Percentiles rank a stretch among this genome's conserved stretches.
These are phyloP conservation scores for Exsudoporus frostii DNA, from an alignment of 768 basidiomycete species.

Conservation along the genomic window DNA sequence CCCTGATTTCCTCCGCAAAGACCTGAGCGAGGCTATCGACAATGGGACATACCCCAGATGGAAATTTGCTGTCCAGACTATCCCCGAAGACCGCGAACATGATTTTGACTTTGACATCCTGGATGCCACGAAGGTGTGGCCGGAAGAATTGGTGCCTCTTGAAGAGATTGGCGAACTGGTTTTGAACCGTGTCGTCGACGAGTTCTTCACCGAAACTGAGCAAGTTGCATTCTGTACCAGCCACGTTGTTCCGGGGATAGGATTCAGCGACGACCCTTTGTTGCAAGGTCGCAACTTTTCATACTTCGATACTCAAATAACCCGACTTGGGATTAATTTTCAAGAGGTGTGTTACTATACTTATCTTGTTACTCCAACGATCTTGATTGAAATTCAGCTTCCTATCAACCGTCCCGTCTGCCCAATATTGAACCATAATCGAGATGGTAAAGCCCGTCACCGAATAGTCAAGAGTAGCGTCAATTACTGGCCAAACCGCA, in stretches of 20 bases:
- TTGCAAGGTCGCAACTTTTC: constrained; percentile 86
- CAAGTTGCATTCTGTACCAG: constrained; percentile 86
- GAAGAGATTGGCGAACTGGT: constrained; percentile 75
- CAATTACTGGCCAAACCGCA: constrained; percentile 86
- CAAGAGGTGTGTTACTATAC: constrained; percentile 44
- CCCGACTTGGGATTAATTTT: constrained; percentile 79
- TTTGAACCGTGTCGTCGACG: constrained; percentile 59
- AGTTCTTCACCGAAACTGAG: constrained; percentile 85
- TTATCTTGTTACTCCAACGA: not conserved
- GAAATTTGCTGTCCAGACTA: constrained; percentile 64
- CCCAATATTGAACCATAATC: constrained; percentile 67
- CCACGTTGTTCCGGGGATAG: constrained; percentile 58
- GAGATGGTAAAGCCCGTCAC: constrained; percentile 58
- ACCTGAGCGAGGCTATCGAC: constrained; percentile 79
- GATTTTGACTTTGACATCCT: constrained; percentile 86
- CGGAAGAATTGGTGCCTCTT: constrained; percentile 76
- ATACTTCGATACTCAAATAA: constrained; percentile 83
- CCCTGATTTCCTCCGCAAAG: constrained; percentile 88
- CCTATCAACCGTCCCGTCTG: constrained; percentile 83
- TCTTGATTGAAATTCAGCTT: constrained; percentile 38
- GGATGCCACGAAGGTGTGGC: constrained; percentile 85
- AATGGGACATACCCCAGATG: constrained; percentile 70
- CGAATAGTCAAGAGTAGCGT: constrained; percentile 54
- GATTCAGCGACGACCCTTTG: constrained; percentile 74
- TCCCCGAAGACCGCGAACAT: constrained; percentile 70